These are phyloP conservation scores for Grosmannia huntii DNA, from an alignment of 2,329 filamentous ascomycete genomes.

Conservation along the genomic window DNA sequence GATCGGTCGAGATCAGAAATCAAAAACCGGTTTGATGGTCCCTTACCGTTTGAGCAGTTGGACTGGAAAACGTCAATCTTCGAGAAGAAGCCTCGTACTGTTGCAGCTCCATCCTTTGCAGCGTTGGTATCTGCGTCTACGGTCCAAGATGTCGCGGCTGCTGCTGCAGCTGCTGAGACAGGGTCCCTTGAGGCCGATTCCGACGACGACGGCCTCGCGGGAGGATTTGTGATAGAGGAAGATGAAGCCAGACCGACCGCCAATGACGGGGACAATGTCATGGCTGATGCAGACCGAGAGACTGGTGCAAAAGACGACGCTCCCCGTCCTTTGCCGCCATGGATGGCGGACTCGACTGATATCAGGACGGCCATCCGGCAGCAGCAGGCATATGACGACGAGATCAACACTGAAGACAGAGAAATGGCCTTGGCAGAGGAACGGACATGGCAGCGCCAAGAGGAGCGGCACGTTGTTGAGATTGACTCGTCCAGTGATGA, in stretches of 20 bases:
- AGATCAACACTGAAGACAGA: constrained; percentile 52
- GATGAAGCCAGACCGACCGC: constrained; percentile 16
- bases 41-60: constrained; percentile 82
- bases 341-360: constrained; percentile 55
- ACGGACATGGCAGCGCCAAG: constrained; percentile 27
- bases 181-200: constrained; percentile 15
- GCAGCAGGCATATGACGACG: constrained; percentile 40
- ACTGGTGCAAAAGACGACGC: constrained; percentile 22
- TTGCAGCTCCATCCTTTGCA: constrained; percentile 2
- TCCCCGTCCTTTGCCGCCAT: constrained; percentile 58
- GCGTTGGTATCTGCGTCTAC: background rate
- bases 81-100: constrained; percentile 24
- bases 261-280: constrained; percentile 11
- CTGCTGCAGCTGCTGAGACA: constrained; percentile 11
- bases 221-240: constrained; percentile 44
- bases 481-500: constrained; percentile 48
- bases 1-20: constrained; percentile 33
- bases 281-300: too few relatives aligned
- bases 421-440: constrained; percentile 44
- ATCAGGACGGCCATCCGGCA: constrained; percentile 51
- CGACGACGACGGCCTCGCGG: constrained; percentile 39
- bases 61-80: constrained; percentile 51
- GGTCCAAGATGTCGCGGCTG: background rate
- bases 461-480: constrained; percentile 37
- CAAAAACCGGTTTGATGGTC: constrained; percentile 58